Evolutionary conservation across 2,329 filamentous ascomycete genomes (phyloP).

Genomic region (Nigrospora oryzae): DNA sequence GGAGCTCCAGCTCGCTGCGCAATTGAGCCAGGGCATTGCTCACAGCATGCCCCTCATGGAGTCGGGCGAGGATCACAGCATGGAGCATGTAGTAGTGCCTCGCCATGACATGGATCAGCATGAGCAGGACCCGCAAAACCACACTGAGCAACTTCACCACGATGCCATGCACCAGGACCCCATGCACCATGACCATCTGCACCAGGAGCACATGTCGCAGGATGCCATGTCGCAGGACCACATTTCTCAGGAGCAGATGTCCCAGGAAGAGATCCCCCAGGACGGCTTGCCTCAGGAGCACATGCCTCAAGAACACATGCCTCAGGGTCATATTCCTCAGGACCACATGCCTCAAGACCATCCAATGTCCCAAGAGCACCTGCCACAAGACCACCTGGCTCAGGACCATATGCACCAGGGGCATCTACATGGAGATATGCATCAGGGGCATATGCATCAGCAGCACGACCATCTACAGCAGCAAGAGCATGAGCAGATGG

Average conservation of each 20-base stretch:
- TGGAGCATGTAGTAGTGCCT: conserved; percentile 32
- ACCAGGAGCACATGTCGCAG: conserved; percentile 2
- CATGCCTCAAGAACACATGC: not conserved
- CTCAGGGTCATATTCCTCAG: not conserved
- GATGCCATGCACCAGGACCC: conserved; percentile 4
- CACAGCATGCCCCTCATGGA: conserved; percentile 39
- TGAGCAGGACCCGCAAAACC: conserved; percentile 9
- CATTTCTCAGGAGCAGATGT: conserved; percentile 1
- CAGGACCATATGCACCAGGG: conserved; percentile 1
- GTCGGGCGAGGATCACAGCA: conserved; percentile 30
- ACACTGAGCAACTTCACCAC: conserved; percentile 9
- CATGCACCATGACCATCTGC: conserved; percentile 2
- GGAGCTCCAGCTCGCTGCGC: conserved; percentile 50
- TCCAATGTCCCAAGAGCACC: not conserved
- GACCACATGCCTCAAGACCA: conserved; percentile 3
- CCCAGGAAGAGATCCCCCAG: conserved; percentile 3
- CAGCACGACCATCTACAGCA: conserved; percentile 14
- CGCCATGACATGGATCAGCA: conserved; percentile 30
- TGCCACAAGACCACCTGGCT: not conserved
- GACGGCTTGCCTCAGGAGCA: not conserved
- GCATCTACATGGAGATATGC: conserved; percentile 11
- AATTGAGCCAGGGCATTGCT: conserved; percentile 46
- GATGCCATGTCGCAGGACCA: conserved; percentile 1
- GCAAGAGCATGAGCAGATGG: conserved; percentile 4
- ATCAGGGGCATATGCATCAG: conserved; percentile 11